phyloP scores from a whole-genome alignment of 495 filamentous ascomycete genomes.

The Apiosordaria backusii region DNA sequence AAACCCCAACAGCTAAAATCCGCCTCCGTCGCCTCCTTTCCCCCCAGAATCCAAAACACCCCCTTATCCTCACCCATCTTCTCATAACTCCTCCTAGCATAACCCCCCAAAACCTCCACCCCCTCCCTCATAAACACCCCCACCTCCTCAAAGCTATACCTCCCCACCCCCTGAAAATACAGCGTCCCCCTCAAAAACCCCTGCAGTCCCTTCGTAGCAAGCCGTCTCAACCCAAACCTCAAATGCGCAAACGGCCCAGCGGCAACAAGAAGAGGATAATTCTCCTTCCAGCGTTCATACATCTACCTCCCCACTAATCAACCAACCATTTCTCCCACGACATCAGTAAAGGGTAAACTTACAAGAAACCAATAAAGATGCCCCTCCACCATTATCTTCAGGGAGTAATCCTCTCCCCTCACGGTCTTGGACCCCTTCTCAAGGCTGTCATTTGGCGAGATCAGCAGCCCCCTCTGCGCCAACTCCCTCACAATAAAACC shows the following conservation, averaged over 20 bases:
- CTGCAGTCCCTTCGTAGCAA: constrained; percentile 52
- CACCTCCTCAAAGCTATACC: constrained; percentile 45
- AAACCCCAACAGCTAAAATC: constrained; percentile 53
- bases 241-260: not conserved
- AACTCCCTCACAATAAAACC: constrained; percentile 43
- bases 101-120: constrained; percentile 42
- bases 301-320: too few relatives aligned
- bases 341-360: constrained; percentile 4
- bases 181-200: constrained; percentile 37
- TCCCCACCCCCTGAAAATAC: constrained; percentile 50
- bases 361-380: constrained; percentile 53
- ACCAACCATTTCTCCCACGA: not conserved
- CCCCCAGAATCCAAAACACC: constrained; percentile 53
- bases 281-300: too few relatives aligned
- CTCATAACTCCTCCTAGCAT: constrained; percentile 25
- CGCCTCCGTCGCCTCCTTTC: constrained; percentile 46
- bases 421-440: too few relatives aligned
- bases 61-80: constrained; percentile 17
- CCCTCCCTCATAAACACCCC: constrained; percentile 37
- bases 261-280: too few relatives aligned
- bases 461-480: not conserved
- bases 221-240: constrained; percentile 34
- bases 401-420: constrained; percentile 42
- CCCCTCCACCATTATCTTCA: constrained; percentile 52
- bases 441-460: too few relatives aligned